Conservation (phyloP, 768 basidiomycete species). For the Lactarius tabidus region DNA sequence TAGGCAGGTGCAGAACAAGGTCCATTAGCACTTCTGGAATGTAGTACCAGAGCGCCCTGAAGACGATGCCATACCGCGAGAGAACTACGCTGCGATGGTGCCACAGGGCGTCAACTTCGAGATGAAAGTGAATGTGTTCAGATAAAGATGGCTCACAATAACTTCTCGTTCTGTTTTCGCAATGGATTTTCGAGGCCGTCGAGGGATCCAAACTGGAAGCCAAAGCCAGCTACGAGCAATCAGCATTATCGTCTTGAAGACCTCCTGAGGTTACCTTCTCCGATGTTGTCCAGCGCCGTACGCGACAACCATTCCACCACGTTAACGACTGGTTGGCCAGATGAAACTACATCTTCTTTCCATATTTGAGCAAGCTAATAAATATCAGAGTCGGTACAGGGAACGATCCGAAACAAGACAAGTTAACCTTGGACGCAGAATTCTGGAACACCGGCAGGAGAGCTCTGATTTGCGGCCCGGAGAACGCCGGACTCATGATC, state of each 20-base stretch:
- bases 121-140: neutral
- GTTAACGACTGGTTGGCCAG: slow-evolving; percentile 18
- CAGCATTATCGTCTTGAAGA: neutral
- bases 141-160: slow-evolving; percentile 25
- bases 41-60: slow-evolving; percentile 23
- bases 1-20: slow-evolving; percentile 22
- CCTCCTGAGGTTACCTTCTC: slow-evolving; percentile 25
- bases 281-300: slow-evolving; percentile 30
- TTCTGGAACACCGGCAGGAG: slow-evolving; percentile 24
- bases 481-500: slow-evolving; percentile 31
- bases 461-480: slow-evolving; percentile 27
- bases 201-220: slow-evolving; percentile 27
- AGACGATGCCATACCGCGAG: neutral
- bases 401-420: neutral
- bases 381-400: neutral
- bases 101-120: neutral
- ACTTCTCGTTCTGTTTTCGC: slow-evolving; percentile 18
- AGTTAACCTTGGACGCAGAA: slow-evolving; percentile 23
- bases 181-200: slow-evolving; percentile 26
- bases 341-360: slow-evolving; percentile 22
- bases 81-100: neutral
- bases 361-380: slow-evolving; percentile 28
- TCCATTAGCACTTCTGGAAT: slow-evolving; percentile 16
- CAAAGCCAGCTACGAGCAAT: slow-evolving; percentile 25
- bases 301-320: slow-evolving; percentile 27